Evolutionary conservation across 176 grass and related monocot genomes (phyloP), one percentile per base, ranked within the genome.

Genomic region (Zoysia japonica): DNA sequence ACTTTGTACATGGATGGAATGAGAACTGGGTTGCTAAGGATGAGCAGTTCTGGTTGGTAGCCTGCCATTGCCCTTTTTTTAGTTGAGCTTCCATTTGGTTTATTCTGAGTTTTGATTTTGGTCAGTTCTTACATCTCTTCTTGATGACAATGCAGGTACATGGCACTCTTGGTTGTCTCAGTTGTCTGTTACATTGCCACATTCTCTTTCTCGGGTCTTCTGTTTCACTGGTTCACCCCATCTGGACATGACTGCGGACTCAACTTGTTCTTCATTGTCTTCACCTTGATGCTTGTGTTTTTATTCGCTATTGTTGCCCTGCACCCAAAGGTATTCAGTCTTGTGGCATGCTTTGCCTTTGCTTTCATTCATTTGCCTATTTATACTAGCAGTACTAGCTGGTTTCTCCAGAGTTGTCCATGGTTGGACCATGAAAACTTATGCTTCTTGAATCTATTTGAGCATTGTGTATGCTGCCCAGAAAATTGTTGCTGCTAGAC

Each of bases 171-270:
- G 78, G 82, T 99, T 80, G 84, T 99, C 52, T 99, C 96, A 7
- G 86, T 88, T 85, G 78, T 99, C 20, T 95, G 96, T 70, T 99
- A 99, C 75, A 84, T 99, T 65, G 90, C 72, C 15, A 80, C 96
- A n/a, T 88, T 91, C 76, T 75, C 88, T 46, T 99, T 99, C 88
- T 88, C 86, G 14, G 96, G 96, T 61, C 72, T 99, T 45, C 84
- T 99, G 45, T 99, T 99, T 89, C 88, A 99, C 77, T 99, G 96
- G 96, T 99, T 95, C 84, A 93, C 90, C 64, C 92, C 96, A 48
- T 95, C 96, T 13, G 96, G 90, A 80, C 90, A 95, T 69, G 96
- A 99, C 46, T 99, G 96, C 7, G 96, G 96, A 75, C 84, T 99
- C 51, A 99, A 99, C 64, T 56, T 89, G 62, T 99, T 95, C 77